phyloP scores from a whole-genome alignment of 2,329 filamentous ascomycete species.

The Apiospora saccharicola region DNA sequence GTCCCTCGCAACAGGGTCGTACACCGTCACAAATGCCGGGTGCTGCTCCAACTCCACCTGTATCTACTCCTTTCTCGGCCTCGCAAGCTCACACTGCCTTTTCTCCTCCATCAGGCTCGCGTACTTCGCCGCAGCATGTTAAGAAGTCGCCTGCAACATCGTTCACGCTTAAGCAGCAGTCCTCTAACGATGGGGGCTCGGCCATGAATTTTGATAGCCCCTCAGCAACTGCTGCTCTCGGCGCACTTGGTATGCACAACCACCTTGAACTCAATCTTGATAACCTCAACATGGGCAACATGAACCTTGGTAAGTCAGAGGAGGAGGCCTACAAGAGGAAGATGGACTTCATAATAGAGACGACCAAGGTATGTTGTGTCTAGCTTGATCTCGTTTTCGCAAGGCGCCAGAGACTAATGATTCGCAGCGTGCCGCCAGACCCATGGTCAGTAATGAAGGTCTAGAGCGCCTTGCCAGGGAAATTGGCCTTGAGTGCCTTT shows the following conservation, averaged over 20 bases:
- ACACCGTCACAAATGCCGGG: constrained; percentile 57
- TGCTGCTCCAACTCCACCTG: constrained; percentile 67
- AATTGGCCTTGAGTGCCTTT: constrained; percentile 70
- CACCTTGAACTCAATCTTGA: constrained; percentile 62
- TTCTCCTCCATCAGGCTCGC: constrained; percentile 61
- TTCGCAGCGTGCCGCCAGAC: constrained; percentile 53
- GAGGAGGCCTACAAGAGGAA: constrained; percentile 64
- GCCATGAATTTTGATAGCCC: constrained; percentile 69
- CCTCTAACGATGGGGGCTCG: constrained; percentile 32
- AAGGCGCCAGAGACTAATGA: constrained; percentile 26
- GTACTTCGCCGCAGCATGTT: constrained; percentile 69
- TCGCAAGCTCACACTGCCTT: constrained; percentile 64
- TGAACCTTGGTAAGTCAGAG: constrained; percentile 50
- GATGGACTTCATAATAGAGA: constrained; percentile 59
- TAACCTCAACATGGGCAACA: constrained; percentile 56
- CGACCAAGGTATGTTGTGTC: constrained; percentile 55
- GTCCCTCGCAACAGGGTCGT: constrained; percentile 58
- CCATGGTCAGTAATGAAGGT: constrained; percentile 76
- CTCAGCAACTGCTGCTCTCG: constrained; percentile 67
- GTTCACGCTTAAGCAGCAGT: constrained; percentile 27
- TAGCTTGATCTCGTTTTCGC: constrained; percentile 36
- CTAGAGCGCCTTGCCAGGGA: constrained; percentile 74
- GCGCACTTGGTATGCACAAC: constrained; percentile 58
- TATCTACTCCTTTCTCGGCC: constrained; percentile 69
- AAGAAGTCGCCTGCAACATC: constrained; percentile 66